phyloP scores from a whole-genome alignment of 1,284 basidiomycete species.

The Moesziomyces globuligerus region DNA sequence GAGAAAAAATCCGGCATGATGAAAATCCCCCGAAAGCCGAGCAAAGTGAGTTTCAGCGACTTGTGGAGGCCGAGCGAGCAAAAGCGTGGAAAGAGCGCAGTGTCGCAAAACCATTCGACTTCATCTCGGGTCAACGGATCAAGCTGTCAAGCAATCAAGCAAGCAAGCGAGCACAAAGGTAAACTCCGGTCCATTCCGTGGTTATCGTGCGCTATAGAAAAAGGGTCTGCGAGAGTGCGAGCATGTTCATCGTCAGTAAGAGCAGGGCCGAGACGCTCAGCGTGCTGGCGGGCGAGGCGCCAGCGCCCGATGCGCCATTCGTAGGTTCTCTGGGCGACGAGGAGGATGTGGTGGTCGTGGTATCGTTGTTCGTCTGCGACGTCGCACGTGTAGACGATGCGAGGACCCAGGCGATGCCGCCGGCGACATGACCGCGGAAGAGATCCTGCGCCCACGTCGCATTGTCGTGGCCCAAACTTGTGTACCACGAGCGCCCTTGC shows the following conservation, averaged over 20 bases:
- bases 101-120: not conserved
- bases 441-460: conserved; percentile 74
- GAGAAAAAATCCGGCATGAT: not conserved
- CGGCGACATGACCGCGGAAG: conserved; percentile 77
- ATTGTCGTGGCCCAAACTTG: conserved; percentile 79
- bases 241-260: not conserved
- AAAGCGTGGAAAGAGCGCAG: no score
- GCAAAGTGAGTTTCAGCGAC: not conserved
- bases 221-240: not conserved
- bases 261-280: not conserved
- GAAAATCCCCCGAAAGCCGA: not conserved
- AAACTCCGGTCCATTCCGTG: not conserved
- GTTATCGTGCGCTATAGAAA: not conserved
- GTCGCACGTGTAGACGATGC: conserved; percentile 67
- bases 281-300: not conserved
- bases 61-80: not conserved
- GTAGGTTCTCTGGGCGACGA: not conserved
- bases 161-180: no score
- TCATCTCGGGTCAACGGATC: not conserved
- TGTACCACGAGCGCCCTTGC: conserved; percentile 82
- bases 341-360: not conserved
- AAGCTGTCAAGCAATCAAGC: not conserved
- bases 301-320: not conserved
- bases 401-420: conserved; percentile 78
- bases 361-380: conserved; percentile 1